Conservation (phyloP, 2,329 filamentous ascomycete genomes). For the Exophiala xenobiotica region DNA sequence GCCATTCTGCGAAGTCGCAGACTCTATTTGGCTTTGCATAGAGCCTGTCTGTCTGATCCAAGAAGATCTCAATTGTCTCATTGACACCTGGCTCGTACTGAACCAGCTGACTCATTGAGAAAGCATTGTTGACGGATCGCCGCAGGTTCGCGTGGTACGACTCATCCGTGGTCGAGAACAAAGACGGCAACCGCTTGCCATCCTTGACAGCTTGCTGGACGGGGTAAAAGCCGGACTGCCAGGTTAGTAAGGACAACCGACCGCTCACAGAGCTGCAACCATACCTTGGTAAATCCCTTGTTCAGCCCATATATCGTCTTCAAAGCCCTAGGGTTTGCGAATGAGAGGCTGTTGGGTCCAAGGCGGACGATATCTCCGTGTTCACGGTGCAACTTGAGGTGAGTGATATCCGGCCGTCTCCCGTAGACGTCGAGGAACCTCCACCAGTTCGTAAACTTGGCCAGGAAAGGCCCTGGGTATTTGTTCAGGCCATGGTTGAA, state of each 20-base stretch:
- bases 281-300: slow-evolving; percentile 75
- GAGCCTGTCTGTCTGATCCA: slow-evolving; percentile 59
- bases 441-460: slow-evolving; percentile 71
- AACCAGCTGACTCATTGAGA: slow-evolving; percentile 39
- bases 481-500: slow-evolving; percentile 32
- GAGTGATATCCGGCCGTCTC: slow-evolving; percentile 65
- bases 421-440: slow-evolving; percentile 67
- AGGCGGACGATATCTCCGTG: slow-evolving; percentile 73
- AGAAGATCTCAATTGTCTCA: slow-evolving; percentile 69
- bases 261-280: slow-evolving; percentile 13
- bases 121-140: slow-evolving; percentile 72
- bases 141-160: slow-evolving; percentile 71
- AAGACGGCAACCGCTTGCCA: slow-evolving; percentile 65
- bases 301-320: slow-evolving; percentile 79
- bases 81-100: slow-evolving; percentile 70
- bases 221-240: slow-evolving; percentile 74
- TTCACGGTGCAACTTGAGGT: slow-evolving; percentile 66
- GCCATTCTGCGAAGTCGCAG: slow-evolving; percentile 42
- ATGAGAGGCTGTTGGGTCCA: slow-evolving; percentile 72
- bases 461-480: slow-evolving; percentile 71
- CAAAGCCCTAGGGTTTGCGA: slow-evolving; percentile 70
- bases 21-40: slow-evolving; percentile 41
- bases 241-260: slow-evolving; percentile 2
- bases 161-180: slow-evolving; percentile 76
- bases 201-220: slow-evolving; percentile 72